phyloP scores from a whole-genome alignment of 2,329 filamentous ascomycete species.

The Colletotrichum liriopes region DNA sequence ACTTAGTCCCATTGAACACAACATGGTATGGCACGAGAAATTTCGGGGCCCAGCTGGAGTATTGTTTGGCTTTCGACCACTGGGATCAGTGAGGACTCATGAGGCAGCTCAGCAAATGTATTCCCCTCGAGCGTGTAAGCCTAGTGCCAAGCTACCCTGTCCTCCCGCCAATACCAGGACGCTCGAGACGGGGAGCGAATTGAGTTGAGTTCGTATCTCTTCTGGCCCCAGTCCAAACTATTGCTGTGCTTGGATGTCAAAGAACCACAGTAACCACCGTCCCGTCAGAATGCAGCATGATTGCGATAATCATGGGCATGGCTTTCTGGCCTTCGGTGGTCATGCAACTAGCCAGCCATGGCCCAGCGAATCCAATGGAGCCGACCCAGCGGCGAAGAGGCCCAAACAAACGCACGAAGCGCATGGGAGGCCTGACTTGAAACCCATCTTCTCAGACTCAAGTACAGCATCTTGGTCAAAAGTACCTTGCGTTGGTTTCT shows the following conservation, averaged over 20 bases:
- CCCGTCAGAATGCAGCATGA: neutral
- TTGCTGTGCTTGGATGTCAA: conserved; percentile 6
- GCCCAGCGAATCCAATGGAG: conserved; percentile 20
- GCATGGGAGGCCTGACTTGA: conserved; percentile 35
- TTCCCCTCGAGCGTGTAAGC: neutral
- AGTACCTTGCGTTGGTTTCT: conserved; percentile 33
- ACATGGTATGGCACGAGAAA: conserved; percentile 31
- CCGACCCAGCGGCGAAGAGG: conserved; percentile 21
- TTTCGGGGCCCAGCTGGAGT: neutral
- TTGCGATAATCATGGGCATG: conserved; percentile 7
- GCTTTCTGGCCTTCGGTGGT: conserved; percentile 14
- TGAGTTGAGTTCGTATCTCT: conserved; percentile 4
- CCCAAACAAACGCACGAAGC: conserved; percentile 36
- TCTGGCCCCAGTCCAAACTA: conserved; percentile 22
- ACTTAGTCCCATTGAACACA: neutral
- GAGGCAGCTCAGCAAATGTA: neutral
- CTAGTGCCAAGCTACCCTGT: neutral
- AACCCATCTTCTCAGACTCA: conserved; percentile 13
- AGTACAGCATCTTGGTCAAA: neutral
- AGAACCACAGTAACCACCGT: neutral
- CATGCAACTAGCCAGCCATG: conserved; percentile 28
- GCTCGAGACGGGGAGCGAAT: neutral
- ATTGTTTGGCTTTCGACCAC: neutral
- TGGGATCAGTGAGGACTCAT: neutral
- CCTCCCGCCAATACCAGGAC: neutral